Base-by-base conservation (phyloP, 768 basidiomycete species). In the Lactarius evosmus region DNA sequence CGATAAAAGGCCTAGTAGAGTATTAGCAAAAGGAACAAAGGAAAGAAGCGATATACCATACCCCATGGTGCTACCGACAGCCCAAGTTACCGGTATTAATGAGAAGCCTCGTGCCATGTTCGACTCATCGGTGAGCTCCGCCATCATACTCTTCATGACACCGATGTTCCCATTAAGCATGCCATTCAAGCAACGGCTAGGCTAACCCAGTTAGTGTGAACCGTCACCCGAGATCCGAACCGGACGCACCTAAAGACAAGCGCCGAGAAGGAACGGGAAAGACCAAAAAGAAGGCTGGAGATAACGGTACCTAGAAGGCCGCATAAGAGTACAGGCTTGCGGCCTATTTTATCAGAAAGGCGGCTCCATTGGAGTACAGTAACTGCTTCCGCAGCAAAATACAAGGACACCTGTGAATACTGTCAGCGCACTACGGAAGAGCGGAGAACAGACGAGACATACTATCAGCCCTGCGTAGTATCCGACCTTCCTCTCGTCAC, bases 71-170 rank as follows among this genome's bases (percentile, higher is more conserved):
- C 34, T 7, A 17, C 62, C 62, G 22, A 58, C 30, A 41, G 34
- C 55, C 51, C 63, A 67, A 3, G 74, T 69, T 0, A 78, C 65
- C 4, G 75, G 74, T 29, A 80, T 49, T 19, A 75, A 61, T 7
- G 74, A 69, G 34, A 77, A 74, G 0, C 72, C 80, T 50, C 75
- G 72, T 17, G 80, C 78, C 58, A 79, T 77, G 69, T 88, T 88
- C 0, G 83, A 80, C 0, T 79, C 73, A 69, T 88, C 86, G 0
- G 86, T 86, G 38, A 88, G 71, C 61, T 88, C 86, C 0, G 81
- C 86, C 75, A 89, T 79, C 68, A 84, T 49, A n/a, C 46, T 49
- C 22, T 49, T 49, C 46, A 49, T 49, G 46, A 49, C 46, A 22
- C 46, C 46, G 16, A 12, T 6, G 46, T 49, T 49, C 46, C 46